A percentile compares a stretch with the other conserved stretches of the same genome.
phyloP scores from a whole-genome alignment of 208 protist genomes.

The Crithidia sp. region DNA sequence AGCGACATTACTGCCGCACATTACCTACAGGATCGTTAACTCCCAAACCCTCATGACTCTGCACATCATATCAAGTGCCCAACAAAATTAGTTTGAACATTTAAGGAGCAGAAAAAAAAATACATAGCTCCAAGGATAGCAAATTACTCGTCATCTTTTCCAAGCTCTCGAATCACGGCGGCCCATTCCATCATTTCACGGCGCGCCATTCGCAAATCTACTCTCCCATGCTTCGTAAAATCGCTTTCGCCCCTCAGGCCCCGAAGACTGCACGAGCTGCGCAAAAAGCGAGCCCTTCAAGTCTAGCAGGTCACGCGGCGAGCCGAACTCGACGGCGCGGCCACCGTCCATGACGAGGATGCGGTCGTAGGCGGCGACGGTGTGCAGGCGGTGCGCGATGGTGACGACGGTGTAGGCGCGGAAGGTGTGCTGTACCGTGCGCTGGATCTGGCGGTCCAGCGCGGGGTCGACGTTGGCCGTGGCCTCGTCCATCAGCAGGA shows the following conservation, averaged over 20 bases:
- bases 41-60: too few species aligned
- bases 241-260: neutral
- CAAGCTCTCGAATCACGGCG: too few species aligned
- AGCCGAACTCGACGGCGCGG: constrained; percentile 24
- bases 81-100: too few species aligned
- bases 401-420: constrained; percentile 61
- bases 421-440: constrained; percentile 53
- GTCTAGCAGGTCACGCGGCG: constrained; percentile 6
- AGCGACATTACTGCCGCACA: too few species aligned
- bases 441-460: constrained; percentile 66
- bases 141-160: too few species aligned
- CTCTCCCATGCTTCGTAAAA: neutral
- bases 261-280: constrained; percentile 1
- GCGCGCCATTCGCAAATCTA: too few species aligned
- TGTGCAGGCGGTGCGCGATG: constrained; percentile 78
- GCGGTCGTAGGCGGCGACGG: constrained; percentile 63
- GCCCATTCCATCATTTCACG: too few species aligned
- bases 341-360: constrained; percentile 72
- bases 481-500: constrained; percentile 83
- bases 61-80: too few species aligned
- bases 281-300: neutral
- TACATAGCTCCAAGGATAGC: too few species aligned
- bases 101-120: too few species aligned
- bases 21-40: too few species aligned
- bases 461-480: constrained; percentile 68